Evolutionary conservation across 345 rosid species (phyloP).

Genomic region (Pugionium cornutum): DNA sequence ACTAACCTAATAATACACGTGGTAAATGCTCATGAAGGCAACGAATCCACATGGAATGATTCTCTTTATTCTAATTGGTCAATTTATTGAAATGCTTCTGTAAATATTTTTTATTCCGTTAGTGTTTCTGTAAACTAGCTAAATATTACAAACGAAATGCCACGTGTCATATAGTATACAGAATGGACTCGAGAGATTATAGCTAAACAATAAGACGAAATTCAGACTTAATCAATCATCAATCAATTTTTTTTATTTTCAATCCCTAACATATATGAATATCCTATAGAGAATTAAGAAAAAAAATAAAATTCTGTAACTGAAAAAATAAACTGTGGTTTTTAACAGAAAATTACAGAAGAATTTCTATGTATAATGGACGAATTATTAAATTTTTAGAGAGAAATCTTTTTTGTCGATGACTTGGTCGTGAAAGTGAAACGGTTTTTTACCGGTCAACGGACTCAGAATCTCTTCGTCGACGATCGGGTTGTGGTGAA

Average conservation of each 20-base stretch:
- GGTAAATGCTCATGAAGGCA: conserved; percentile 41
- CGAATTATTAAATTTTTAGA: conserved; percentile 22
- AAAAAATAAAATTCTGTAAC: not conserved
- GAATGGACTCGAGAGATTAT: conserved; percentile 18
- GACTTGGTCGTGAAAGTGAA: conserved; percentile 43
- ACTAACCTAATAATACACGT: conserved; percentile 38
- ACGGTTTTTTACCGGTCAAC: conserved; percentile 66
- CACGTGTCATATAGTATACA: conserved; percentile 24
- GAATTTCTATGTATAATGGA: conserved; percentile 6
- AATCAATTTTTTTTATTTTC: not conserved
- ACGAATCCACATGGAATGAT: conserved; percentile 43
- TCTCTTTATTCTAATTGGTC: not conserved
- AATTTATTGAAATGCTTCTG: no score
- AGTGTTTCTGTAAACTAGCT: no score
- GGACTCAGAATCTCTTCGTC: conserved; percentile 76
- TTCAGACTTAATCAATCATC: conserved; percentile 25
- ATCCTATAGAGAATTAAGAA: conserved; percentile 14
- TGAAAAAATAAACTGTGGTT: conserved; percentile 20
- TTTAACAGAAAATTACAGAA: conserved; percentile 7
- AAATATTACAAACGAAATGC: conserved; percentile 14
- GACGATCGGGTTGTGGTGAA: conserved; percentile 13
- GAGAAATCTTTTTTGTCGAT: conserved; percentile 40
- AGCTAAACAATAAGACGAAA: conserved; percentile 2
- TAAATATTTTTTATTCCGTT: no score
- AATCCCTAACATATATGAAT: conserved; percentile 28